Base-by-base conservation (phyloP, 75 land plant species). In the Pseudotsuga menziesii region DNA sequence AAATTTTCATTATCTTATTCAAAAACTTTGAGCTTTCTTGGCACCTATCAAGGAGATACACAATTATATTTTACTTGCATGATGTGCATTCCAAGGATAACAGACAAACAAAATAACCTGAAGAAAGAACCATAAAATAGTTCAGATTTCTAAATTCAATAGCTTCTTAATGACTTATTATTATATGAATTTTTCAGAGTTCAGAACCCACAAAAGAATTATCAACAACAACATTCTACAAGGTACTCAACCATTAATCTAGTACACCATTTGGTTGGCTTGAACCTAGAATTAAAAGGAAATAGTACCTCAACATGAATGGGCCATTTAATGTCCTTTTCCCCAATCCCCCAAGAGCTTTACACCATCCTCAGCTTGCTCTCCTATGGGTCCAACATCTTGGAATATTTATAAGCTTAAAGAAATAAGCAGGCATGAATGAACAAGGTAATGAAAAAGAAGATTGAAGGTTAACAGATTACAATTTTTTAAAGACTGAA, bases 331-430 rank as follows among this genome's bases (percentile, higher is more conserved):
- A 95, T 89, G 0, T 85, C 69, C 58, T 93, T 89, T 59, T 85
- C 81, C 52, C 98, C 92, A 15, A 4, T 39, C 92, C 78, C 85
- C 85, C 80, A 95, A 87, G 78, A 95, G 80, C 80, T 91, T 86
- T 17, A 95, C 93, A 73, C 98, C 98, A 84, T 95, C 93, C 70
- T 89, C 55, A 27, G 88, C 82, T 61, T 93, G 82, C 85, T 95
- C 93, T 26, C 96, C 93, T 67, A 91, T 75, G 26, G 90, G 90
- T 15, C 92, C 90, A 57, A 87, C 77, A 80, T 93, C 98, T 93
- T 95, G 81, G 48, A 70, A 6, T 77, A 27, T 59, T 39, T 41
- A 13, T 23, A 58, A 56, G 2, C 57, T 57, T 19, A 75, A 57
- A 39, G 41, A 39, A 39, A 39, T 4, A 3, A 39, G 4, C 41